These are phyloP conservation scores for Yamadazyma conglobata DNA, from an alignment of 1,139 yeast species.

Conservation along the genomic window DNA sequence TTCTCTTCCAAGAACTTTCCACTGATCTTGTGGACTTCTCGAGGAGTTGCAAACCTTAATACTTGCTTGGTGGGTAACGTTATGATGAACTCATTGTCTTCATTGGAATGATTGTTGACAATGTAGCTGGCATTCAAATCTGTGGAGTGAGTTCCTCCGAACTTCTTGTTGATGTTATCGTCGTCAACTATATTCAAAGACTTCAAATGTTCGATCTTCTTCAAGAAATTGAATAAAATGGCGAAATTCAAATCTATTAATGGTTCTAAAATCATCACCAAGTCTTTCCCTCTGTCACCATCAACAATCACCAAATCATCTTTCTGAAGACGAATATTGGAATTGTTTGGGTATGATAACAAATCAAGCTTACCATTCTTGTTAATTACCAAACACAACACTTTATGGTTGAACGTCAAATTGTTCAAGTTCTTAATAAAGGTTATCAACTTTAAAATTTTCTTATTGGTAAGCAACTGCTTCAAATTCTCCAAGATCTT, in stretches of 20 bases:
- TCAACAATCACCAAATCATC: conserved; percentile 48
- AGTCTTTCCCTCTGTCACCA: conserved; percentile 50
- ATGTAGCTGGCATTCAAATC: conserved; percentile 36
- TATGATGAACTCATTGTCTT: conserved; percentile 46
- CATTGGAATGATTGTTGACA: conserved; percentile 37
- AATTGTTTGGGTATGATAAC: conserved; percentile 39
- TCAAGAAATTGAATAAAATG: conserved; percentile 71
- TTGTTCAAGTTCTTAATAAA: conserved; percentile 44
- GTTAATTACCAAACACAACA: conserved; percentile 47
- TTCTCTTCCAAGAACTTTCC: conserved; percentile 46
- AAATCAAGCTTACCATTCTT: conserved; percentile 58
- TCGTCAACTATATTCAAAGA: conserved; percentile 53
- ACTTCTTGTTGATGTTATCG: conserved; percentile 19
- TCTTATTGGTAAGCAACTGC: conserved; percentile 25
- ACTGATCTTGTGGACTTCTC: conserved; percentile 42
- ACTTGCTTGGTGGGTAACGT: conserved; percentile 50
- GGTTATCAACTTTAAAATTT: conserved; percentile 32
- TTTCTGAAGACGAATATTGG: conserved; percentile 50
- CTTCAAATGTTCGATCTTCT: conserved; percentile 74
- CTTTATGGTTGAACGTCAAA: conserved; percentile 41
- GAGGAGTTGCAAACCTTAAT: conserved; percentile 47
- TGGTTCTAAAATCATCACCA: conserved; percentile 49
- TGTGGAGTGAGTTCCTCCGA: conserved; percentile 39
- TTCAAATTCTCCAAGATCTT: conserved; percentile 38
- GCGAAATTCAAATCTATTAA: conserved; percentile 51